Evolutionary conservation across 768 basidiomycete genomes (phyloP), one percentile per base, ranked within the genome.

Genomic region (Amanita inopinata): DNA sequence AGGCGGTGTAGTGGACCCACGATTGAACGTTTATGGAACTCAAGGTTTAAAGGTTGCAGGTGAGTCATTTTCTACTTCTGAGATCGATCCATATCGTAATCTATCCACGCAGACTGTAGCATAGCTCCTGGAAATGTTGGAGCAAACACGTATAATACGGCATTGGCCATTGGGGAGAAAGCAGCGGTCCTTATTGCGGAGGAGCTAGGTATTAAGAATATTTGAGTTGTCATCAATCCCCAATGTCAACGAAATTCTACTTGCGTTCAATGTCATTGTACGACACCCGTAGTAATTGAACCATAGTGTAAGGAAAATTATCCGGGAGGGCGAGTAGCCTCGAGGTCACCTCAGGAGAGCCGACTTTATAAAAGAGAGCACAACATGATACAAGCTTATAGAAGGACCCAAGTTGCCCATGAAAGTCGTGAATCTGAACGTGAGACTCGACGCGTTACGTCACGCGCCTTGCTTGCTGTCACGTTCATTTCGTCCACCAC

Each of bases 11-110:
- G 76, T 84, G 5, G 77, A 84, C 51, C 40, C 69, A 20, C 60
- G 61, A n/a, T 57, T 83, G 30, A 76, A 76, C 47, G 78, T 84
- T 9, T 80, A 83, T 47, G 78, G 77, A 0, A 65, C 74, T 1
- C 48, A 61, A 48, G 67, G 67, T 20, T 60, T 83, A 38, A 79
- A 82, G 53, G 69, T 84, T 18, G 77, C 74, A 34, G 78, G 71
- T 66, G 31, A 20, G 15, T 12, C 38, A 37, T 38, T 25, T 9
- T 19, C 3, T 22, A 11, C 15, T 31, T 43, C 44, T 3, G 14
- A 18, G 15, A 18, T 30, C 33, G 11, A 10, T 8, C 9, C 5
- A 38, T 5, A 15, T 27, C 11, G n/a, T 17, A 2, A n/a, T 17
- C 5, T 27, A n/a, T n/a, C n/a, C n/a, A n/a, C n/a, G 0, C 24